Base-by-base conservation (phyloP, 108 stramenopile genomes). In the Thalassiosira profunda region DNA sequence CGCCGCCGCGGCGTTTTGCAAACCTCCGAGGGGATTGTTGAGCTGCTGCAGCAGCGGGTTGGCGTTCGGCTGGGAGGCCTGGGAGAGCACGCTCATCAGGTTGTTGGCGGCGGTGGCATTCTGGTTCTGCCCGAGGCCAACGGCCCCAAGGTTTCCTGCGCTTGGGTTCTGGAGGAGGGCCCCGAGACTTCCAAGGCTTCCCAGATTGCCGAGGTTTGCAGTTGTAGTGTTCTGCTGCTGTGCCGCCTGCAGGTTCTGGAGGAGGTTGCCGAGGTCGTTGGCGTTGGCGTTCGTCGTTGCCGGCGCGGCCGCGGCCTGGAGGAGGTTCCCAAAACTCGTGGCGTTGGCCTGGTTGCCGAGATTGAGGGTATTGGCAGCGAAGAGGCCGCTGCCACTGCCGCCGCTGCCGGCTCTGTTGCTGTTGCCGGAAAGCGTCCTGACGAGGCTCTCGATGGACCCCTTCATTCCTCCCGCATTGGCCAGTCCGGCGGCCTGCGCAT, bases 231-330 rank as follows among this genome's bases (percentile, higher is more conserved):
- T 58, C 36, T 71, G 23, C 47, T 61, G 1, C 17, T 59, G 34
- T 54, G 60, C n/a, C n/a, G n/a, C n/a, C 15, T 71, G 59, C 23
- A 54, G 38, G 51, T 61, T 77, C 30, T 77, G 67, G 42, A 69
- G 60, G 61, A 29, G 7, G 20, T n/a, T n/a, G n/a, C n/a, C n/a
- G n/a, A n/a, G n/a, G n/a, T n/a, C n/a, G n/a, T n/a, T n/a, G n/a
- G n/a, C 53, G 42, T 21, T 60, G 37, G 48, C 15, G 45, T 15
- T 63, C 42, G 11, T 60, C 30, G 26, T 34, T 45, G 21, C 54
- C 28, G 17, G 15, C 30, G 37, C 18, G 17, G 18, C 51, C 51
- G 18, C n/a, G n/a, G n/a, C n/a, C n/a, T n/a, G n/a, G n/a, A n/a
- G n/a, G n/a, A n/a, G n/a, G n/a, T n/a, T n/a, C n/a, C n/a, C n/a